Evolutionary conservation across 1,139 yeast species (phyloP).

Genomic region (Nakaseomyces sp.): DNA sequence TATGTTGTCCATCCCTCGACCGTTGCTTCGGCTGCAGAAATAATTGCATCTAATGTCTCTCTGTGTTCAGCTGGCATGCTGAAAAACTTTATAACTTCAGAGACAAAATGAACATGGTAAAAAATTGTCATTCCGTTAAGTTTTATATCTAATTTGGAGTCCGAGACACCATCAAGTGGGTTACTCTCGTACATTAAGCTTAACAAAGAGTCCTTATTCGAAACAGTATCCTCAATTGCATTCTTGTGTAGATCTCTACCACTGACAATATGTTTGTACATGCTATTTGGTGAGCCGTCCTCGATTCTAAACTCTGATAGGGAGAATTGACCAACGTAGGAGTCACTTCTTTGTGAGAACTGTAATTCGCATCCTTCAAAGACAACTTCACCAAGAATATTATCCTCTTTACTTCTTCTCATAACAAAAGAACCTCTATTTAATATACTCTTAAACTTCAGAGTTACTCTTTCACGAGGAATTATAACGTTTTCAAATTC

Average conservation of each 20-base stretch:
- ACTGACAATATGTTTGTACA: constrained; percentile 81
- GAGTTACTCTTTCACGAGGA: constrained; percentile 63
- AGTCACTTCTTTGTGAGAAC: constrained; percentile 69
- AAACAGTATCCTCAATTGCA: constrained; percentile 17
- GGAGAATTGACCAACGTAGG: constrained; percentile 62
- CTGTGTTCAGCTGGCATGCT: constrained; percentile 78
- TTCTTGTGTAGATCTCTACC: constrained; percentile 44
- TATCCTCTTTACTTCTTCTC: constrained; percentile 33
- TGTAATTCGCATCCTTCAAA: constrained; percentile 78
- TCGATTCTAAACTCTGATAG: constrained; percentile 76
- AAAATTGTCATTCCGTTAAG: constrained; percentile 83
- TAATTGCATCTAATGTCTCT: constrained; percentile 83
- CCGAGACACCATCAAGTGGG: constrained; percentile 79
- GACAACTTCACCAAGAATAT: constrained; percentile 62
- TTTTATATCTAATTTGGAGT: constrained; percentile 63
- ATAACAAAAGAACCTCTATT: constrained; percentile 71
- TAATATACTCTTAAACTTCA: constrained; percentile 60
- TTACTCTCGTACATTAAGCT: constrained; percentile 75
- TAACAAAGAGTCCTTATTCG: constrained; percentile 56
- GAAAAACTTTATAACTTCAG: constrained; percentile 66
- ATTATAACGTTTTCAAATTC: constrained; percentile 48
- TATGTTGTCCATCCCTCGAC: constrained; percentile 85
- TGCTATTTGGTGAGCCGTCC: constrained; percentile 68
- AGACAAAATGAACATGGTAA: constrained; percentile 75
- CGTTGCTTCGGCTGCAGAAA: constrained; percentile 93